phyloP scores from a whole-genome alignment of 1,284 basidiomycete genomes.

The Austroboletus niveus region DNA sequence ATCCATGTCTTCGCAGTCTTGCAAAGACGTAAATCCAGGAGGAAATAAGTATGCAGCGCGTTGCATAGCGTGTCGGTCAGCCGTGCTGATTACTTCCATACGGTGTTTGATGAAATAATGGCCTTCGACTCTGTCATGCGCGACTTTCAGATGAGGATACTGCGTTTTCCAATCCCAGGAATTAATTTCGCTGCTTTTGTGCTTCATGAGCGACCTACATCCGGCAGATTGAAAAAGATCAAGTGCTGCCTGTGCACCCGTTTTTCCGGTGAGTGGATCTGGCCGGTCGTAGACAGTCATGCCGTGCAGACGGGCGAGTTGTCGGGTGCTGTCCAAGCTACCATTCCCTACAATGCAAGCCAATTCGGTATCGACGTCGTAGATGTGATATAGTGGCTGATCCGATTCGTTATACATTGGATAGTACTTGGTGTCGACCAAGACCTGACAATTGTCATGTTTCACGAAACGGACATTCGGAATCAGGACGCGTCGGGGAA shows the following conservation, averaged over 20 bases:
- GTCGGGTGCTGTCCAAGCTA: constrained; percentile 33
- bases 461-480: constrained; percentile 30
- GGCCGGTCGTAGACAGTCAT: not conserved
- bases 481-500: constrained; percentile 16
- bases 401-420: too few species aligned
- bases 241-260: constrained; percentile 46
- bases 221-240: constrained; percentile 34
- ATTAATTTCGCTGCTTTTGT: constrained; percentile 5
- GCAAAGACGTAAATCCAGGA: not conserved
- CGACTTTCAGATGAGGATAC: not conserved
- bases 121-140: accelerated
- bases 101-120: not conserved
- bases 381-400: constrained; percentile 22
- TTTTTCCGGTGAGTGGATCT: constrained; percentile 34
- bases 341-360: constrained; percentile 34
- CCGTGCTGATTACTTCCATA: too few species aligned
- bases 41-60: constrained; percentile 4
- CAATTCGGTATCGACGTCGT: constrained; percentile 39
- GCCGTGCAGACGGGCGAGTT: constrained; percentile 42
- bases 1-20: not conserved
- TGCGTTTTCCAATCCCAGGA: not conserved
- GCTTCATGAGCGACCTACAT: constrained; percentile 37
- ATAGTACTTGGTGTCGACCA: not conserved
- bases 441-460: not conserved
- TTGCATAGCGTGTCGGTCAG: not conserved